Evolutionary conservation across 2,329 filamentous ascomycete species (phyloP).

Genomic region (Alternaria sp.): DNA sequence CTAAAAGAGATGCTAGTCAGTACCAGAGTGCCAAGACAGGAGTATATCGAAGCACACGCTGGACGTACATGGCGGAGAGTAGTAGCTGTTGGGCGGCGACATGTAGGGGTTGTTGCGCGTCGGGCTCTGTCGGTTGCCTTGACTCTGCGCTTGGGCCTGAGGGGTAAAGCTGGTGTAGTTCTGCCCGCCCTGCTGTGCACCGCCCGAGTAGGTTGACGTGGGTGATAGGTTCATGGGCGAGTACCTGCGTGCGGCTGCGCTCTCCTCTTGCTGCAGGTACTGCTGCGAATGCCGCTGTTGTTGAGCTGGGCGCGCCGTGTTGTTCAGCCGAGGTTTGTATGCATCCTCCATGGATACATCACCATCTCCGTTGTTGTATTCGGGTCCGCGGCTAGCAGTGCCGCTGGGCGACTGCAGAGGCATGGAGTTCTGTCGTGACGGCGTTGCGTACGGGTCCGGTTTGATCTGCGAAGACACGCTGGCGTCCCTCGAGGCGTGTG

Average conservation of each 20-base stretch:
- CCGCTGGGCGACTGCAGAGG: slow-evolving; percentile 48
- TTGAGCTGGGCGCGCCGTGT: slow-evolving; percentile 66
- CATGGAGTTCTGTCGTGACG: slow-evolving; percentile 51
- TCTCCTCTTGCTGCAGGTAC: slow-evolving; percentile 75
- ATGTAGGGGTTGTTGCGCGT: slow-evolving; percentile 70
- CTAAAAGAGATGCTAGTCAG: slow-evolving; percentile 42
- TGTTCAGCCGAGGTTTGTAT: slow-evolving; percentile 20
- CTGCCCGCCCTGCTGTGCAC: slow-evolving; percentile 61
- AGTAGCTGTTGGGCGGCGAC: slow-evolving; percentile 65
- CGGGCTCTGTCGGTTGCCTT: slow-evolving; percentile 77
- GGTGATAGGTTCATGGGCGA: slow-evolving; percentile 96
- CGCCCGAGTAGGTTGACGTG: slow-evolving; percentile 76
- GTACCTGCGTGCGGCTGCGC: slow-evolving; percentile 86
- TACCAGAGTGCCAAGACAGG: slow-evolving; percentile 24
- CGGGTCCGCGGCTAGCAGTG: slow-evolving; percentile 41
- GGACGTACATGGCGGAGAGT: slow-evolving; percentile 65
- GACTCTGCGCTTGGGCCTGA: slow-evolving; percentile 40
- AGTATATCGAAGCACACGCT: slow-evolving; percentile 12
- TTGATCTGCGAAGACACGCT: slow-evolving; percentile 45
- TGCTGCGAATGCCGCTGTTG: slow-evolving; percentile 80
- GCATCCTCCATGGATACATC: slow-evolving; percentile 22
- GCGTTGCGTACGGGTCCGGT: slow-evolving; percentile 48
- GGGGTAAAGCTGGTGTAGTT: slow-evolving; percentile 56
- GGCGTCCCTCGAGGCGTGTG: slow-evolving; percentile 45
- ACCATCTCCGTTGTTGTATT: slow-evolving; percentile 55